These are phyloP conservation scores for Protomyces inouyei DNA, from an alignment of 1,139 yeast genomes.

Conservation along the genomic window DNA sequence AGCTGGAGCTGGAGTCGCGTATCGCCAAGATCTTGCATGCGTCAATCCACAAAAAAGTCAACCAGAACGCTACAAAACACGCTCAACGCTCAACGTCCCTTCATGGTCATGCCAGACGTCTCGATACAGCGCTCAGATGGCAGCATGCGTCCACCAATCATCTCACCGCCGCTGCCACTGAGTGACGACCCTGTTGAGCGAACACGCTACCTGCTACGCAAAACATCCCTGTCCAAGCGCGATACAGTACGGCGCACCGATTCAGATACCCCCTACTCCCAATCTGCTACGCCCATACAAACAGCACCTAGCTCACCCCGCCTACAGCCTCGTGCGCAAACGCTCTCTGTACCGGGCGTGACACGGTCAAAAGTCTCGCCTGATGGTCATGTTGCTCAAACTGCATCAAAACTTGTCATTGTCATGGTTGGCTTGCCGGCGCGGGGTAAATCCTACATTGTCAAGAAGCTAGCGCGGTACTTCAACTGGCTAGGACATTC, in stretches of 20 bases:
- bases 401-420: conserved; percentile 58
- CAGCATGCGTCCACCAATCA: background rate
- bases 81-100: background rate
- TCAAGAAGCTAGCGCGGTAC: conserved; percentile 81
- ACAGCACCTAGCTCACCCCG: conserved; percentile 25
- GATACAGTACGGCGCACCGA: background rate
- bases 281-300: conserved; percentile 23
- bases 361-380: conserved; percentile 79
- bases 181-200: conserved; percentile 15
- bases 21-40: too few relatives aligned
- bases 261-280: conserved; percentile 20
- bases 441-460: conserved; percentile 85
- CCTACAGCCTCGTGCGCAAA: conserved; percentile 36
- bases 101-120: background rate
- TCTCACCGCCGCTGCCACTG: background rate
- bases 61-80: background rate
- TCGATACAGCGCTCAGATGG: background rate
- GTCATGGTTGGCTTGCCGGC: conserved; percentile 96
- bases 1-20: too few relatives aligned
- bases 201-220: conserved; percentile 19
- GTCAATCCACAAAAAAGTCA: background rate
- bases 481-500: conserved; percentile 90
- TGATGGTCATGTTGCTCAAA: conserved; percentile 22
- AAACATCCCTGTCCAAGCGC: conserved; percentile 11
- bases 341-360: conserved; percentile 88